These are phyloP conservation scores for Tolypocladium tropicale DNA, from an alignment of 2,329 filamentous ascomycete genomes.

Conservation along the genomic window DNA sequence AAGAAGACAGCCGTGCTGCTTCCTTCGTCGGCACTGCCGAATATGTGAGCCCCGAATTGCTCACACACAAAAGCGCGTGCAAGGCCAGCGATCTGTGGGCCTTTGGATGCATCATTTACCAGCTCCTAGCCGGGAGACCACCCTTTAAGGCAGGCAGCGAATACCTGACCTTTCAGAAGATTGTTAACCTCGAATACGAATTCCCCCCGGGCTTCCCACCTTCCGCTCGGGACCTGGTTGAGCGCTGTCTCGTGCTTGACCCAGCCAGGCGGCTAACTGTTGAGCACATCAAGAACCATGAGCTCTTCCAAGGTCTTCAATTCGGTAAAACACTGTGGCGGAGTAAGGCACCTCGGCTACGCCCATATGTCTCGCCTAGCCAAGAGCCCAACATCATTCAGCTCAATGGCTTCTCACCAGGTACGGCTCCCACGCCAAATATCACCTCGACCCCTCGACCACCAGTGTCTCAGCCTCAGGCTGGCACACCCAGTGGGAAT, in stretches of 20 bases:
- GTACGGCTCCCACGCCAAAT: constrained; percentile 9
- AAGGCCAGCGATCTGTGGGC: constrained; percentile 98
- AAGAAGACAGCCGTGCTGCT: constrained; percentile 65
- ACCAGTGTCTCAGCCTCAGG: constrained; percentile 24
- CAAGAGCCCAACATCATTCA: constrained; percentile 68
- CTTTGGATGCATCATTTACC: constrained; percentile 96
- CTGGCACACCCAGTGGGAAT: constrained; percentile 29
- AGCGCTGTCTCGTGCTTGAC: constrained; percentile 82
- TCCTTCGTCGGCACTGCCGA: constrained; percentile 98
- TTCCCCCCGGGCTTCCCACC: constrained; percentile 84
- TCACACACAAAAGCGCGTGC: constrained; percentile 93
- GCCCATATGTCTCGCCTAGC: constrained; percentile 68
- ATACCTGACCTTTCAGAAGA: constrained; percentile 97
- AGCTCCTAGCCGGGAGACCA: constrained; percentile 86
- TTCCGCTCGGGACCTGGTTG: constrained; percentile 78
- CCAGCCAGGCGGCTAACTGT: constrained; percentile 75
- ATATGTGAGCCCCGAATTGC: constrained; percentile 94
- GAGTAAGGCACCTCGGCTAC: constrained; percentile 76
- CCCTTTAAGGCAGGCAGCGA: constrained; percentile 96
- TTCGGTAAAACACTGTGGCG: constrained; percentile 86
- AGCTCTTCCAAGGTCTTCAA: constrained; percentile 80
- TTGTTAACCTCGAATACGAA: constrained; percentile 86
- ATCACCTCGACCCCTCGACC: constrained; percentile 18
- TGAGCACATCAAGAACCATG: constrained; percentile 93
- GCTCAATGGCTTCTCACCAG: constrained; percentile 45